Evolutionary conservation across 2,329 filamentous ascomycete species (phyloP), one percentile per base, ranked within the genome.

Genomic region (Laburnicola sp.): DNA sequence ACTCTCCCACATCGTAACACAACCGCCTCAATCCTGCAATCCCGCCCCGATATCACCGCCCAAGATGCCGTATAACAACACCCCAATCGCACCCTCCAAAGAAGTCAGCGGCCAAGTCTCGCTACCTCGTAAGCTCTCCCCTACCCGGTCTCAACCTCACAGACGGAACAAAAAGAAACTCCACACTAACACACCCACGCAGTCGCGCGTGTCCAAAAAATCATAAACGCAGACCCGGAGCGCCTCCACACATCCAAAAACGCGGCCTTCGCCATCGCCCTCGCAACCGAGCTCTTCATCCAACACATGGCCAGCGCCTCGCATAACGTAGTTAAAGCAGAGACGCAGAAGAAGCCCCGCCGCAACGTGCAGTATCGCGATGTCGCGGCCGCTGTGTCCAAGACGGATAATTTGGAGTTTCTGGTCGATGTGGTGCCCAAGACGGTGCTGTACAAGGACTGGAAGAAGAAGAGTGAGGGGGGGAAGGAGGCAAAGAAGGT

Each of bases 121-220:
- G 60, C 83, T 97, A 28, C 93, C 93, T 6, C 79, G 93, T 96
- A 79, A 75, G 88, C n/a, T 26, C 7, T 21, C 25, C 9, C 30
- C 39, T 3, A 38, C 2, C 26, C n/a, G 32, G n/a, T 16, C 11
- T 10, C 40, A 21, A 2, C 6, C n/a, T 3, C 6, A 39, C n/a
- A n/a, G n/a, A 10, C 27, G 5, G 40, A 50, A 35, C 32, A 23
- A 11, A 7, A 4, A 16, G 10, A 10, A n/a, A 30, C 28, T 25
- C 62, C 58, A 48, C n/a, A 43, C 48, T 23, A 26, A 9, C 41
- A 10, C 27, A 3, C 8, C 16, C 39, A 32, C 31, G 25, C 64
- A 97, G 94, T 97, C 49, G 89, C 94, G 16, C 85, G 94, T 65
- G 90, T 99, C 52, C 97, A 97, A 76, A 96, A 96, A 76, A 96